Base-by-base conservation (phyloP, 1,139 yeast species). In the Nakaseomyces glabratus region DNA sequence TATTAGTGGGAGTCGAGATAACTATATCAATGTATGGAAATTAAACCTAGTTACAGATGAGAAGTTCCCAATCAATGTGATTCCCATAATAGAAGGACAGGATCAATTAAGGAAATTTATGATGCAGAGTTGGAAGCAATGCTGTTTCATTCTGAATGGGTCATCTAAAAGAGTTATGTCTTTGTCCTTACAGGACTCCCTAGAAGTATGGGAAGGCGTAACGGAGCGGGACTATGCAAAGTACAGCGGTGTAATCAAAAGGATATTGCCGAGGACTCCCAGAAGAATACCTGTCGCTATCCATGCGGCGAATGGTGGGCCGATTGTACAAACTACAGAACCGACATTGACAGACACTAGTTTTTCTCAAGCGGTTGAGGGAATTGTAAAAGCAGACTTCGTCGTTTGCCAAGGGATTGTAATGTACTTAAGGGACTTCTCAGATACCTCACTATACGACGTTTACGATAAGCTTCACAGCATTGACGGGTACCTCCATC, bases 111-210 rank as follows among this genome's bases (percentile, higher is more conserved):
- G 65, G 36, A 71, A 68, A 36, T 68, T 72, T 34, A 73, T 90
- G 74, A 63, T 76, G 40, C 85, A 86, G 53, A 86, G 75, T 43
- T 58, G 84, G 52, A 88, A 88, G 49, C 95, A 88, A 51, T 70
- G 86, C 2, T 73, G 82, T 48, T 82, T 68, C 51, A 73, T 85
- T 0, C 55, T 81, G 22, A 74, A 79, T 44, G 93, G 94, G 0
- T 71, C 73, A 17, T 69, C 94, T 6, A 82, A 80, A 44, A 69
- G 75, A 1, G 71, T 88, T 16, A 80, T 88, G 94, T 66, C 69
- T 22, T 58, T 88, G 39, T 73, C 90, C 10, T 76, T 72, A 42
- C 65, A 63, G 2, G 76, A 78, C 37, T 69, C 88, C 0, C 58
- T 62, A 17, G 52, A 52, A 2, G 61, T 84, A 28, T 80, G 88